These are phyloP conservation scores for Picea glauca DNA, from an alignment of 75 land plant species.

Conservation along the genomic window DNA sequence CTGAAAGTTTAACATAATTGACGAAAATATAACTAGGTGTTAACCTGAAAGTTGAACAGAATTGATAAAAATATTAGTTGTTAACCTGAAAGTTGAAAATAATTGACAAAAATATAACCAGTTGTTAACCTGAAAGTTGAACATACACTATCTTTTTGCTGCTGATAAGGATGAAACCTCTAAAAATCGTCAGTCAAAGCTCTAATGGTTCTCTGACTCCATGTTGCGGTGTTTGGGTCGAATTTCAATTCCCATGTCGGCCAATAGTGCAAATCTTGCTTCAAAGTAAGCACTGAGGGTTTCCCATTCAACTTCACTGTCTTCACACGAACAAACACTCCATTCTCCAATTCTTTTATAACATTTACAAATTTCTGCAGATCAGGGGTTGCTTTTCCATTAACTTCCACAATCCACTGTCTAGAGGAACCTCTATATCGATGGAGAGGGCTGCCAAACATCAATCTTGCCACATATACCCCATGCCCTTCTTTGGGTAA, in stretches of 20 bases:
- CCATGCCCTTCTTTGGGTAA: constrained; percentile 93
- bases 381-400: constrained; percentile 81
- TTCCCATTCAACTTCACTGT: constrained; percentile 87
- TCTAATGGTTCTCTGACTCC: constrained; percentile 66
- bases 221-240: constrained; percentile 66
- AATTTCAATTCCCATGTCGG: constrained; percentile 88
- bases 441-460: constrained; percentile 87
- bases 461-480: constrained; percentile 84
- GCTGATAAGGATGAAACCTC: too few relatives aligned
- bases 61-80: too few relatives aligned
- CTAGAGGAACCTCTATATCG: constrained; percentile 81
- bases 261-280: constrained; percentile 95
- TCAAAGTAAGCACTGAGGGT: constrained; percentile 78
- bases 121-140: too few relatives aligned
- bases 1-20: too few relatives aligned
- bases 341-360: constrained; percentile 66
- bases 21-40: too few relatives aligned
- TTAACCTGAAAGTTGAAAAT: too few relatives aligned
- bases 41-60: too few relatives aligned
- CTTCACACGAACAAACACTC: constrained; percentile 79
- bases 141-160: too few relatives aligned
- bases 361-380: constrained; percentile 68
- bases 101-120: too few relatives aligned
- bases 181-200: neutral
- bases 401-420: constrained; percentile 93